phyloP scores from a whole-genome alignment of 208 protist genomes.

The Crithidia fasciculata region DNA sequence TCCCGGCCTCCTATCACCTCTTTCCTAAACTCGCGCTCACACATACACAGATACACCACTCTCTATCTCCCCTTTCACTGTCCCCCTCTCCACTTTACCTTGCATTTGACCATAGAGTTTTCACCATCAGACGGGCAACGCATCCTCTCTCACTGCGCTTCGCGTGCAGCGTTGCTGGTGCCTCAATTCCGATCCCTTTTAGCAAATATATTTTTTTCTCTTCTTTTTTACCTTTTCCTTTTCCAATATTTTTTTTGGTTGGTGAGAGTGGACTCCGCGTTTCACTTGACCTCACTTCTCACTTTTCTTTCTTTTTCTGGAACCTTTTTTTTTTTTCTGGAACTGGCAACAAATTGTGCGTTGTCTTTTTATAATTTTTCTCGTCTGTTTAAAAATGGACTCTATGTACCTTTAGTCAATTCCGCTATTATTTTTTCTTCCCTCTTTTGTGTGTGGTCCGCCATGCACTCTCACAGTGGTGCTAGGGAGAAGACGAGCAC shows the following conservation, averaged over 20 bases:
- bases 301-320: constrained; percentile 6
- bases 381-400: neutral
- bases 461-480: no score
- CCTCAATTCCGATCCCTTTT: neutral
- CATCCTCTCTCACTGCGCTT: neutral
- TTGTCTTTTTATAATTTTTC: constrained; percentile 3
- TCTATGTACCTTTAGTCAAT: constrained; percentile 9
- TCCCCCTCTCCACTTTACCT: no score
- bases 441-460: neutral
- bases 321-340: constrained; percentile 5
- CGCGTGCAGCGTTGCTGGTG: neutral
- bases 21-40: no score
- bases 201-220: constrained; percentile 3
- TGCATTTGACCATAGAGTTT: no score
- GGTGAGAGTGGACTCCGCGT: no score
- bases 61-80: no score
- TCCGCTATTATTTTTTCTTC: constrained; percentile 13
- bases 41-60: no score
- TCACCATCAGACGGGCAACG: no score
- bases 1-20: no score
- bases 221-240: neutral
- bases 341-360: neutral
- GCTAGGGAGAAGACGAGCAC: no score
- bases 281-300: neutral
- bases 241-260: neutral